phyloP scores from a whole-genome alignment of 495 filamentous ascomycete species.

The Aspergillus nidulans region DNA sequence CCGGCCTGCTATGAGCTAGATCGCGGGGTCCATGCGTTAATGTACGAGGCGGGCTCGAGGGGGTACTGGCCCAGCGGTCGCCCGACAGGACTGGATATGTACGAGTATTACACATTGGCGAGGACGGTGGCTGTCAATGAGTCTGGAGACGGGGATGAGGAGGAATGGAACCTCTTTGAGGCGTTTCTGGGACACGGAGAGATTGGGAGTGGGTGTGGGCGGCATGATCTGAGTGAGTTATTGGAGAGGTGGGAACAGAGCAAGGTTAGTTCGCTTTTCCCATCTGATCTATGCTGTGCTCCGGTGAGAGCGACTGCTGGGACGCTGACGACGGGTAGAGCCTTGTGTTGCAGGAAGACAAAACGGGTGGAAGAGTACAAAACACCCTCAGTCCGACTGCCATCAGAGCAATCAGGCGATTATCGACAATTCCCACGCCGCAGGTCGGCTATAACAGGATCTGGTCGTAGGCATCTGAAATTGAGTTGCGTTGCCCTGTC shows the following conservation, averaged over 20 bases:
- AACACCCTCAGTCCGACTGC: neutral
- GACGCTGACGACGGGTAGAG: neutral
- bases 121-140: neutral
- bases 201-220: neutral
- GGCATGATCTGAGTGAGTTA: constrained; percentile 1
- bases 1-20: neutral
- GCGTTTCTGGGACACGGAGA: neutral
- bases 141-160: neutral
- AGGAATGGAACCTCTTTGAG: constrained; percentile 7
- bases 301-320: neutral
- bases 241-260: neutral
- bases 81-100: neutral
- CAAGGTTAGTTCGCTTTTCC: neutral
- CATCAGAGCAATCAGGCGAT: neutral
- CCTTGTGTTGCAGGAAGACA: neutral
- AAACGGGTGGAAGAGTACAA: neutral
- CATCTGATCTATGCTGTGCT: neutral
- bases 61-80: neutral
- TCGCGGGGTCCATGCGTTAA: neutral
- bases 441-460: neutral
- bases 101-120: constrained; percentile 1
- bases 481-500: neutral
- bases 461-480: neutral
- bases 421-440: neutral
- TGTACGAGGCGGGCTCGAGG: neutral